These are phyloP conservation scores for Phytophthora uliginosa DNA, from an alignment of 352 stramenopile species.

Conservation along the genomic window DNA sequence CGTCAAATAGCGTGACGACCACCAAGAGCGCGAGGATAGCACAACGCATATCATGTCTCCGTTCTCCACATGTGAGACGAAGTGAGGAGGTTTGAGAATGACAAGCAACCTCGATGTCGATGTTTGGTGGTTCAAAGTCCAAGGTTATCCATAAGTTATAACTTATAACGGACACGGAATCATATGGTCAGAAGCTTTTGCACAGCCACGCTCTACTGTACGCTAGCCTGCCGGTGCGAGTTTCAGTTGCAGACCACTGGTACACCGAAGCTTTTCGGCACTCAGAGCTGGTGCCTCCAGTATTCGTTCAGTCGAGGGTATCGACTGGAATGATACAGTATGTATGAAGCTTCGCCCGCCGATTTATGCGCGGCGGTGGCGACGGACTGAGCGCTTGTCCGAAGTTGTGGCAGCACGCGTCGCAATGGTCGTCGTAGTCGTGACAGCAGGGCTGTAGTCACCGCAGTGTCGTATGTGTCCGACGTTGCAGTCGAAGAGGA, in stretches of 20 bases:
- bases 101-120: not conserved
- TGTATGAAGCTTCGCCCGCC: not conserved
- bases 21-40: conserved; percentile 10
- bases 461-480: conserved; percentile 1
- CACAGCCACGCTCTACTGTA: no score
- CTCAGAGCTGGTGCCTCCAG: no score
- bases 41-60: not conserved
- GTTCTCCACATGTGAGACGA: not conserved
- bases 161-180: no score
- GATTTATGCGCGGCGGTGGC: conserved; percentile 20
- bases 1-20: conserved; percentile 18
- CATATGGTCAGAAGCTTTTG: no score
- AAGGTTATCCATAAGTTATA: no score
- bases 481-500: not conserved
- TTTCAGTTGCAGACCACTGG: no score
- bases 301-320: no score
- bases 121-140: not conserved
- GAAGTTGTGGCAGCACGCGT: conserved; percentile 11
- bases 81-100: conserved; percentile 19
- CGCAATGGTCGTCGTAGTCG: conserved; percentile 13
- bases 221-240: no score
- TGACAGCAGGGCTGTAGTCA: conserved; percentile 7
- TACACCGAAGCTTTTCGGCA: no score
- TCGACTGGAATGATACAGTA: no score
- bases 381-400: conserved; percentile 31